These are phyloP conservation scores for Herpotrichia juniperi DNA, from an alignment of 2,329 filamentous ascomycete genomes.

Conservation along the genomic window DNA sequence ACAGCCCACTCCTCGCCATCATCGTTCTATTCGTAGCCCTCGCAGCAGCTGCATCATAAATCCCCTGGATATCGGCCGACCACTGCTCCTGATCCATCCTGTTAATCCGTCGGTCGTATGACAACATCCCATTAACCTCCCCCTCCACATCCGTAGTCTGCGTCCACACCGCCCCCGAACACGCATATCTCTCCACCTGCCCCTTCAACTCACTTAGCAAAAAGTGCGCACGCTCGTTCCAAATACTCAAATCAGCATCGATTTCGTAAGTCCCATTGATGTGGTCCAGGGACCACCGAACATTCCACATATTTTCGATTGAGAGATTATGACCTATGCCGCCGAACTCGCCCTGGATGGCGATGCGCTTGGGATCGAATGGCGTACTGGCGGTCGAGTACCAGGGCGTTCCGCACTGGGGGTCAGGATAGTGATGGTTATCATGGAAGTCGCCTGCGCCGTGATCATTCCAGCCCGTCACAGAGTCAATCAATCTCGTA, in stretches of 20 bases:
- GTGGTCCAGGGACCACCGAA: conserved; percentile 61
- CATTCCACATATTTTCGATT: conserved; percentile 66
- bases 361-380: conserved; percentile 64
- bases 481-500: conserved; percentile 67
- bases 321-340: conserved; percentile 71
- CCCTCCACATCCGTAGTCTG: conserved; percentile 78
- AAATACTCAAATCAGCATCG: conserved; percentile 61
- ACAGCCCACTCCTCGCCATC: conserved; percentile 5
- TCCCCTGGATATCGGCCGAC: conserved; percentile 63
- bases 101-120: conserved; percentile 68
- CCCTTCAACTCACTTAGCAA: conserved; percentile 55
- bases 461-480: conserved; percentile 71
- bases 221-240: conserved; percentile 69
- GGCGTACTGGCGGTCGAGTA: conserved; percentile 62
- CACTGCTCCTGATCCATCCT: conserved; percentile 64
- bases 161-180: conserved; percentile 73
- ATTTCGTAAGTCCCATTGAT: conserved; percentile 75
- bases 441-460: conserved; percentile 70
- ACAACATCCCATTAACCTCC: conserved; percentile 74
- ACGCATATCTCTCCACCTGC: conserved; percentile 62
- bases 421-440: conserved; percentile 74
- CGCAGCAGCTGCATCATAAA: conserved; percentile 60
- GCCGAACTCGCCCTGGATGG: conserved; percentile 74
- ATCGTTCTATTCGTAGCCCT: conserved; percentile 8
- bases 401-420: conserved; percentile 73